phyloP scores from a whole-genome alignment of 306 rosid genomes.

The Glycyrrhiza uralensis region DNA sequence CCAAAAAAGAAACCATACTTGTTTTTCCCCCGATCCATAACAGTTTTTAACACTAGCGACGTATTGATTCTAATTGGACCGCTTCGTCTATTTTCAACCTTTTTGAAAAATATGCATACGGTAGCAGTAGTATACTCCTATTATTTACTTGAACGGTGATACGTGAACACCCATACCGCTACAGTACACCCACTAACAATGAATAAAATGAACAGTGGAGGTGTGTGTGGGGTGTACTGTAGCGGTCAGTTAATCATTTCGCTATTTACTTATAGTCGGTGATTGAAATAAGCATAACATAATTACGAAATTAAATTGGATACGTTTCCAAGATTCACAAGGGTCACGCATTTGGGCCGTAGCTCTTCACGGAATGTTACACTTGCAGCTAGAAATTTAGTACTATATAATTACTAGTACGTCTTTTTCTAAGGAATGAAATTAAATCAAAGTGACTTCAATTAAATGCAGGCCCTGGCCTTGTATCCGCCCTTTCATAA shows the following conservation, averaged over 20 bases:
- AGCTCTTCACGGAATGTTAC: background rate
- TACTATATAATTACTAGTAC: background rate
- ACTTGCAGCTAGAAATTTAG: background rate
- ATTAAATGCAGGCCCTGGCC: constrained; percentile 19
- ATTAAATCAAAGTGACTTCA: constrained; percentile 9
- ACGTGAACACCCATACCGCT: no score
- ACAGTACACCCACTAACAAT: no score
- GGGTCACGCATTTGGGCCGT: background rate
- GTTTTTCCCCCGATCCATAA: no score
- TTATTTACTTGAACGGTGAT: background rate
- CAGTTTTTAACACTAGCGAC: background rate
- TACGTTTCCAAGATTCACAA: background rate
- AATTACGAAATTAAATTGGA: background rate
- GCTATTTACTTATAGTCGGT: background rate
- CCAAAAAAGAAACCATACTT: no score
- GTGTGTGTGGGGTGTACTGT: no score
- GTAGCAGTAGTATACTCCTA: no score
- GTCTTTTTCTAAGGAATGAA: background rate
- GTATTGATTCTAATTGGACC: constrained; percentile 3
- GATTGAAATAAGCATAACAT: background rate
- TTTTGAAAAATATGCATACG: background rate
- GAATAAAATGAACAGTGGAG: no score
- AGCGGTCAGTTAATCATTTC: no score
- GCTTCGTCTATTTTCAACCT: background rate
- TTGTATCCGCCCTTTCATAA: constrained; percentile 8